Evolutionary conservation across 176 grass and related monocot species (phyloP).

Genomic region (Hyparrhenia diplandra): DNA sequence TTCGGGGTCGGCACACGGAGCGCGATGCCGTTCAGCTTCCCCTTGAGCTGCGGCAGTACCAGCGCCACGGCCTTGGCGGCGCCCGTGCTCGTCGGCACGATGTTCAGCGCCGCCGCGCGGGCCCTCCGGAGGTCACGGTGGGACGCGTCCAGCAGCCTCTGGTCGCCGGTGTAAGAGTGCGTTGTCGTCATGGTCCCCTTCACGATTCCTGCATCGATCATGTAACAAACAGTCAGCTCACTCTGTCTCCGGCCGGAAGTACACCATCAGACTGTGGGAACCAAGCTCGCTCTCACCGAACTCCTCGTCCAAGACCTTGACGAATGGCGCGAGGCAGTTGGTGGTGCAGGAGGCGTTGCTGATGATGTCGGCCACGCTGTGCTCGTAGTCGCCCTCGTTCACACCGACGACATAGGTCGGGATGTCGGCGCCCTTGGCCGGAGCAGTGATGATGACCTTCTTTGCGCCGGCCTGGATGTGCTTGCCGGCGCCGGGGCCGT

Average conservation of each 20-base stretch:
- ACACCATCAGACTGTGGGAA: neutral
- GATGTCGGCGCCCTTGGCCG: constrained; percentile 95
- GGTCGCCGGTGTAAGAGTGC: constrained; percentile 96
- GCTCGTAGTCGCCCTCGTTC: constrained; percentile 89
- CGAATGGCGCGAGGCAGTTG: constrained; percentile 97
- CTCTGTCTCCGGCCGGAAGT: no score
- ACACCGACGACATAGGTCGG: constrained; percentile 93
- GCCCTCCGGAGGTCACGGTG: constrained; percentile 88
- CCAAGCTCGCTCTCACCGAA: constrained; percentile 53
- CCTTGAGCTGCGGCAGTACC: constrained; percentile 93
- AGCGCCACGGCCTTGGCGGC: constrained; percentile 89
- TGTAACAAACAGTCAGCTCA: neutral
- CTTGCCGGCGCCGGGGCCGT: constrained; percentile 94
- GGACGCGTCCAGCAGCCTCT: constrained; percentile 91
- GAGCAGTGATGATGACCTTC: constrained; percentile 98
- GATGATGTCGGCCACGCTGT: constrained; percentile 75
- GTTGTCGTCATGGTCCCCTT: constrained; percentile 99
- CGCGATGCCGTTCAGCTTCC: constrained; percentile 97
- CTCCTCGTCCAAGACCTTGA: constrained; percentile 89
- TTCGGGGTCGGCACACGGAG: constrained; percentile 97
- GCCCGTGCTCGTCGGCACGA: constrained; percentile 92
- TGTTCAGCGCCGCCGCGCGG: constrained; percentile 87
- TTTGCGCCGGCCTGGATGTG: constrained; percentile 96
- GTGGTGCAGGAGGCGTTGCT: constrained; percentile 99
- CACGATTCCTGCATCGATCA: constrained; percentile 68